Base-by-base conservation (phyloP, 768 basidiomycete genomes). In the Russula vinacea region DNA sequence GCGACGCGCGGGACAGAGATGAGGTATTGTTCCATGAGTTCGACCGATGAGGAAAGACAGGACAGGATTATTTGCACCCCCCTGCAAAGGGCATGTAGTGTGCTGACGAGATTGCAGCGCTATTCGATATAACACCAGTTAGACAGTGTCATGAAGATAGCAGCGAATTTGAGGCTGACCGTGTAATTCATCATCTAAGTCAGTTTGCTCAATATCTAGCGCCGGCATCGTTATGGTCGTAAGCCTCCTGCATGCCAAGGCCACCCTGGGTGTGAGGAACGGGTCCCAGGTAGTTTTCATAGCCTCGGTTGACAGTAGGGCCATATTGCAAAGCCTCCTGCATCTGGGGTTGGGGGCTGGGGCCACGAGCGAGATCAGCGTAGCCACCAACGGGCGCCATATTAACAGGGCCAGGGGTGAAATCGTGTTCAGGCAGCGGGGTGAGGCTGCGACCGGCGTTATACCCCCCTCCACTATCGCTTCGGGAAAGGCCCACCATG, bases 321-420 rank as follows among this genome's bases (percentile, higher is more conserved):
- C 80, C 82, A 62, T 79, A 80, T 37, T 68, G 67, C 39, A 82
- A 73, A 71, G 56, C 39, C 58, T 86, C 80, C 56, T 80, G 77
- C 85, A 87, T 86, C 62, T 77, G 81, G 19, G 89, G 90, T 66
- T 83, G 81, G 19, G 87, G 84, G 74, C 84, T 88, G 10, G 85
- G 78, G 37, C 88, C 90, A 66, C 90, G 88, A 61, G 89, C 81
- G 53, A 92, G 81, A 72, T 92, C 89, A 53, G 89, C 91, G 70
- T 93, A 93, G 24, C 89, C 89, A 62, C 88, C 90, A 61, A 89
- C 84, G 29, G 88, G 84, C 16, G 85, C 84, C 51, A 86, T 78
- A 56, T 76, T 71, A 17, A 79, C 66, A 29, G 84, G 71, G 29
- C 84, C 85, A 58, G 87, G 80, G 39, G 89, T 89, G 73, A 90